phyloP scores from a whole-genome alignment of 2,329 filamentous ascomycete species.

The Blumeriella jaapii region DNA sequence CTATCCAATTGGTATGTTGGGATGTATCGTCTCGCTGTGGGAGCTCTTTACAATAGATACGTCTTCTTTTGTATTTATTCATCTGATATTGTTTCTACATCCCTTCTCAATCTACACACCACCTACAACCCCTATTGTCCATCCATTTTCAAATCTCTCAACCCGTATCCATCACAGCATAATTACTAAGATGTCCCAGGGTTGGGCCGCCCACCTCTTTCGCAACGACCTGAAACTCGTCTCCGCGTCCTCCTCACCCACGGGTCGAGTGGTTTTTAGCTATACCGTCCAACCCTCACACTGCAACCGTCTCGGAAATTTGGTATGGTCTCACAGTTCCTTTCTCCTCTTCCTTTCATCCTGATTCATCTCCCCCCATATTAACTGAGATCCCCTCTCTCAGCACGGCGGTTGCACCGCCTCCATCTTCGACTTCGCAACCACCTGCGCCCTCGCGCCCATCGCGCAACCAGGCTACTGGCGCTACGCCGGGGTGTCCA shows the following conservation, averaged over 20 bases:
- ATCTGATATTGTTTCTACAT: not conserved
- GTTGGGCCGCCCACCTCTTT: slow-evolving; percentile 20
- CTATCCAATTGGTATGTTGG: no score
- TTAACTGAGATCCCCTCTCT: slow-evolving; percentile 8
- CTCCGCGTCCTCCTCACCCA: slow-evolving; percentile 20
- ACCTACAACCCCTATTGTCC: not conserved
- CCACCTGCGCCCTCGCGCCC: slow-evolving; percentile 45
- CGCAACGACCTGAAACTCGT: slow-evolving; percentile 14
- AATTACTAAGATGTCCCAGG: slow-evolving; percentile 15
- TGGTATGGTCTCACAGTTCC: no score
- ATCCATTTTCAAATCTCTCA: no score
- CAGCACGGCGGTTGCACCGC: slow-evolving; percentile 54
- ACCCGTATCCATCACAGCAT: no score
- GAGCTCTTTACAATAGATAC: no score
- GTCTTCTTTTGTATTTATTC: no score
- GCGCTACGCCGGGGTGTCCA: slow-evolving; percentile 49
- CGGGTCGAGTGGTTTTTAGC: slow-evolving; percentile 26
- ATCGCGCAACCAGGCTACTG: slow-evolving; percentile 49
- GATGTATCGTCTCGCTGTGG: no score
- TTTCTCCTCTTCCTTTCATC: not conserved
- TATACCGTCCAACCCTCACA: slow-evolving; percentile 39
- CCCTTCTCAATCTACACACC: not conserved
- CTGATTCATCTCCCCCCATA: not conserved
- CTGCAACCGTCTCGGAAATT: slow-evolving; percentile 41
- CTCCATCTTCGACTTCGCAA: slow-evolving; percentile 56